These are phyloP conservation scores for Thalassiosira ordinaria DNA, from an alignment of 352 stramenopile genomes.

Conservation along the genomic window DNA sequence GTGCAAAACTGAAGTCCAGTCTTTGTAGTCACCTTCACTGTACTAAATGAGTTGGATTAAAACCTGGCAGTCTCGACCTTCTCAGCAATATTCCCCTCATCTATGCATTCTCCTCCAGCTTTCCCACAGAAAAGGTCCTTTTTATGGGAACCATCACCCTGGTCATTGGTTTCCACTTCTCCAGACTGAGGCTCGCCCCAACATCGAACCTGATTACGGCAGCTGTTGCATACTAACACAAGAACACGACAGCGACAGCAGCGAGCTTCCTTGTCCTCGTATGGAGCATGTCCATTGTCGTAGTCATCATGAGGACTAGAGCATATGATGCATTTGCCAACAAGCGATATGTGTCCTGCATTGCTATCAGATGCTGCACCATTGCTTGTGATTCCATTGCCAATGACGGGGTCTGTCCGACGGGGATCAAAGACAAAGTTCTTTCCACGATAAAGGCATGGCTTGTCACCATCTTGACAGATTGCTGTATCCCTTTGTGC, in stretches of 20 bases:
- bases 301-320: slow-evolving; percentile 78
- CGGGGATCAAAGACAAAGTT: slow-evolving; percentile 89
- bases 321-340: slow-evolving; percentile 76
- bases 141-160: slow-evolving; percentile 8
- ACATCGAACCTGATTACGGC: slow-evolving; percentile 47
- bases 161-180: background rate
- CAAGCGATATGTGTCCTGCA: slow-evolving; percentile 10
- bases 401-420: slow-evolving; percentile 60
- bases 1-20: too few species aligned
- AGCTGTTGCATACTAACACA: slow-evolving; percentile 78
- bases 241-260: slow-evolving; percentile 82
- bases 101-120: slow-evolving; percentile 36
- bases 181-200: slow-evolving; percentile 44
- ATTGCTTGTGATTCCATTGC: slow-evolving; percentile 42
- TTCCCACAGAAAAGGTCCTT: slow-evolving; percentile 53
- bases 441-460: slow-evolving; percentile 80
- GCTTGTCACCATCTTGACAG: slow-evolving; percentile 16
- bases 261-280: slow-evolving; percentile 74
- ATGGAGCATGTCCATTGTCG: slow-evolving; percentile 80
- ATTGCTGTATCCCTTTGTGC: too few species aligned
- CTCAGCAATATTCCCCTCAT: slow-evolving; percentile 58
- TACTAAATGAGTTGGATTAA: too few species aligned
- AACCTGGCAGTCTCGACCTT: slow-evolving; percentile 53
- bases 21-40: too few species aligned
- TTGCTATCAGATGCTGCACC: background rate